phyloP scores from a whole-genome alignment of 2,329 filamentous ascomycete genomes.

The Fusarium aywerte region DNA sequence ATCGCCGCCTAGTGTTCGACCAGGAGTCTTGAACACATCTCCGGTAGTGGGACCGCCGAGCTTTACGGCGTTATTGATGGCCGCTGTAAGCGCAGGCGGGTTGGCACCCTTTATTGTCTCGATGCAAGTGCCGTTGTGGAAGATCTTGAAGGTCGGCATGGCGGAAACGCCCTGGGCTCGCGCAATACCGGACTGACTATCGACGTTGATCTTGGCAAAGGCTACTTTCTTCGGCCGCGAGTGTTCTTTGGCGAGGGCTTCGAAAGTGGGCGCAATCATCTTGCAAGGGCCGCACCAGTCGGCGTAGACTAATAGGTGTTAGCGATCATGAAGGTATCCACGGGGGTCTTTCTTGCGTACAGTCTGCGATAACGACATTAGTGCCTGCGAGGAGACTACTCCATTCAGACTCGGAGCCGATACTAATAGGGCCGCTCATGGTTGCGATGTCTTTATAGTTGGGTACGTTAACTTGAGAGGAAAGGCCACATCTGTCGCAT shows the following conservation, averaged over 20 bases:
- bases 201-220: conserved; percentile 93
- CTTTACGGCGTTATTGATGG: conserved; percentile 76
- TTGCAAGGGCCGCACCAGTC: conserved; percentile 97
- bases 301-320: conserved; percentile 77
- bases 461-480: conserved; percentile 2
- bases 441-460: conserved; percentile 35
- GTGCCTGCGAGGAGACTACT: conserved; percentile 76
- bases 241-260: conserved; percentile 82
- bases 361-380: conserved; percentile 88
- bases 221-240: conserved; percentile 84
- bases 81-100: conserved; percentile 76
- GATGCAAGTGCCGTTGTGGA: conserved; percentile 77
- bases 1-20: conserved; percentile 66
- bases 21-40: conserved; percentile 64
- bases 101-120: conserved; percentile 86
- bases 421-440: conserved; percentile 63
- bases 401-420: conserved; percentile 77
- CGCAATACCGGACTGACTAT: conserved; percentile 81
- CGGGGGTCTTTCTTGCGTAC: conserved; percentile 61
- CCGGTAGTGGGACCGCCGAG: conserved; percentile 58
- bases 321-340: conserved; percentile 30
- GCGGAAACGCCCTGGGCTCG: conserved; percentile 82
- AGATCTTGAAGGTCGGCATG: conserved; percentile 95
- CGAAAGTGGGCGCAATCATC: conserved; percentile 88
- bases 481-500: conserved; percentile 42